Conservation (phyloP, 2,329 filamentous ascomycete species). For the Aspergillus sp. region DNA sequence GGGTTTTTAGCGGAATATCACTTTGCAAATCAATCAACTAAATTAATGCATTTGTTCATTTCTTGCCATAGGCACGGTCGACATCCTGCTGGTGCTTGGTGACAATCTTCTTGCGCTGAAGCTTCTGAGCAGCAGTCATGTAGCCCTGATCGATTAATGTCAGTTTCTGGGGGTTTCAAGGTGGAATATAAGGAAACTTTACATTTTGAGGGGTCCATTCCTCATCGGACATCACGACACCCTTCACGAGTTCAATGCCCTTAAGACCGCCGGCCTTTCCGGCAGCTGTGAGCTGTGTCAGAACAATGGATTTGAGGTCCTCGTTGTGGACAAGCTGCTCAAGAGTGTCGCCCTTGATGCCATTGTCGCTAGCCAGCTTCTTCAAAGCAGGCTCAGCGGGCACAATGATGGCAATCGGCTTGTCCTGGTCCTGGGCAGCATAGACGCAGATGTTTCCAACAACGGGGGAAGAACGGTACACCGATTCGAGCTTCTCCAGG, state of each 20-base stretch:
- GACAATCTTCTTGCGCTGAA: conserved; percentile 65
- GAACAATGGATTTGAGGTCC: conserved; percentile 35
- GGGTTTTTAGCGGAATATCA: too few relatives aligned
- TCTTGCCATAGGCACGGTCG: conserved; percentile 54
- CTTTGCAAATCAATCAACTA: too few relatives aligned
- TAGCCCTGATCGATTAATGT: conserved; percentile 46
- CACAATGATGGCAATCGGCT: conserved; percentile 78
- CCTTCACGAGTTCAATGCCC: conserved; percentile 40
- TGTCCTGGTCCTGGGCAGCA: conserved; percentile 67
- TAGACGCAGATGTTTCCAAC: conserved; percentile 86
- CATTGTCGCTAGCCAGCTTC: conserved; percentile 52
- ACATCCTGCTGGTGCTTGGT: conserved; percentile 59
- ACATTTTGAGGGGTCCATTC: conserved; percentile 42
- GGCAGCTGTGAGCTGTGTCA: conserved; percentile 36
- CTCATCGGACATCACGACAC: conserved; percentile 41
- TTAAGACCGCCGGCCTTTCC: conserved; percentile 31
- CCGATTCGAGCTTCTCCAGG: conserved; percentile 87
- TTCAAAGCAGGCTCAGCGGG: conserved; percentile 53
- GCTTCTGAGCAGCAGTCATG: conserved; percentile 67
- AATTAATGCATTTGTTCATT: conserved; percentile 16
- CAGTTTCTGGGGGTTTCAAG: conserved; percentile 7
- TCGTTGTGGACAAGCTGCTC: conserved; percentile 61
- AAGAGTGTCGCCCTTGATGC: conserved; percentile 59
- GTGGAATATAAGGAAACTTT: conserved; percentile 14
- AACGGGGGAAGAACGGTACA: conserved; percentile 75